Conservation (phyloP, 2,329 filamentous ascomycete species). For the Lecanicillium sp. region DNA sequence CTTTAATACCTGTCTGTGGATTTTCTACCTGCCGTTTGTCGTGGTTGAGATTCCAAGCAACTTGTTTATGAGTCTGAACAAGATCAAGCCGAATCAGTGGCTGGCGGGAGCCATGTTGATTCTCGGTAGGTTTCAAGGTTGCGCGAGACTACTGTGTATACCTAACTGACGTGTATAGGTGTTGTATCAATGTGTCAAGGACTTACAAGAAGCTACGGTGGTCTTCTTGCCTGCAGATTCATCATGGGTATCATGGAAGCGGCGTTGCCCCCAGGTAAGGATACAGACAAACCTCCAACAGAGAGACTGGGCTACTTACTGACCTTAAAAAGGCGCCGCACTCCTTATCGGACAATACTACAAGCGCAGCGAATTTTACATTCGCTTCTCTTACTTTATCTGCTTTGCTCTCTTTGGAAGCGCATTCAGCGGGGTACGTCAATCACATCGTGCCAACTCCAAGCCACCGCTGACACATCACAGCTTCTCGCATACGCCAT, state of each 20-base stretch:
- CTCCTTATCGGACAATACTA: slow-evolving; percentile 10
- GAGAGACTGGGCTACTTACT: background rate
- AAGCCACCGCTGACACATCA: background rate
- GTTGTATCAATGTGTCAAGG: slow-evolving; percentile 11
- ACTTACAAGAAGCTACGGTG: slow-evolving; percentile 8
- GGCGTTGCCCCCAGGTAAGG: slow-evolving; percentile 8
- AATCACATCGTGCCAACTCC: background rate
- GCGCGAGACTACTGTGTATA: too few species aligned
- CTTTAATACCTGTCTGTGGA: slow-evolving; percentile 38
- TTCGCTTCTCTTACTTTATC: slow-evolving; percentile 11
- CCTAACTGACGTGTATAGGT: too few species aligned
- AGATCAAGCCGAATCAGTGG: slow-evolving; percentile 10
- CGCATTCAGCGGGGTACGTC: slow-evolving; percentile 9
- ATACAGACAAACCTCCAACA: too few species aligned
- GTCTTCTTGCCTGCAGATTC: slow-evolving; percentile 9
- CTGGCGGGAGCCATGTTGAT: slow-evolving; percentile 9
- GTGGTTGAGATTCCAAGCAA: slow-evolving; percentile 54
- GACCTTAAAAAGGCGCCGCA: slow-evolving; percentile 3
- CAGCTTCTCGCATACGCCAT: slow-evolving; percentile 11
- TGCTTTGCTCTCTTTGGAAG: slow-evolving; percentile 10
- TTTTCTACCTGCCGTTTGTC: slow-evolving; percentile 61
- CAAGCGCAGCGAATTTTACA: slow-evolving; percentile 9
- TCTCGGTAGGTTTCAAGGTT: slow-evolving; percentile 5
- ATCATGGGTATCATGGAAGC: slow-evolving; percentile 11
- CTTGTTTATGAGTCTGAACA: slow-evolving; percentile 11